Base-by-base conservation (phyloP, 2,329 filamentous ascomycete genomes). In the Microdochium bolleyi region DNA sequence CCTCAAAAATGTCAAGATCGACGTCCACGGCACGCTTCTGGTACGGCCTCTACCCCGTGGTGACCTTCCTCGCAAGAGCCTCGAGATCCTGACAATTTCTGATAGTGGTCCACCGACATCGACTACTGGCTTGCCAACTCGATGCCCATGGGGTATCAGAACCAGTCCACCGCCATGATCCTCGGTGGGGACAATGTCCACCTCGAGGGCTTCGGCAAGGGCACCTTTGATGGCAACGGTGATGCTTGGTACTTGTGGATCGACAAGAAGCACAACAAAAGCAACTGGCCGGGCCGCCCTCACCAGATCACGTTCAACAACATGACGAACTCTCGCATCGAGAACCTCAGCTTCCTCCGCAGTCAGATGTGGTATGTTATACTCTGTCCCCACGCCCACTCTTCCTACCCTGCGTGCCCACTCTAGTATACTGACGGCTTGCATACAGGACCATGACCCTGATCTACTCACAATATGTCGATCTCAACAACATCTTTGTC, bases 181-280 rank as follows among this genome's bases (percentile, higher is more conserved):
- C 62, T 78, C 21, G 74, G 75, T 1, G 77, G 77, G 0, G 67
- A 72, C 3, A 71, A 75, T 30, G 63, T 80, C 19, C 64, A 64
- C 11, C 65, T 77, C 25, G 62, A 71, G 11, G 74, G 74, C 11
- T 61, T 71, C 52, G 74, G 73, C 2, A 63, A 65, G 10, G 77
- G 76, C 1, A 76, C 71, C 7, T 63, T 79, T 3, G 66, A 79
- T 55, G 77, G 78, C 3, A 79, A 79, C 55, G 77, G 77, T 0
- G 71, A 79, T 51, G 67, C 69, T 3, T 81, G 77, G 77, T 80
- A 80, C 55, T 63, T 72, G 37, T 73, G 66, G 57, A 67, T 70
- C 49, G 57, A 66, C 19, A 62, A 53, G 48, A 58, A 62, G 41
- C 24, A 48, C 2, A 56, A 69, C 11, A 58, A 56, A 4, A 67